Conservation (phyloP, 768 basidiomycete species). For the Agaricus sinodeliciosus region DNA sequence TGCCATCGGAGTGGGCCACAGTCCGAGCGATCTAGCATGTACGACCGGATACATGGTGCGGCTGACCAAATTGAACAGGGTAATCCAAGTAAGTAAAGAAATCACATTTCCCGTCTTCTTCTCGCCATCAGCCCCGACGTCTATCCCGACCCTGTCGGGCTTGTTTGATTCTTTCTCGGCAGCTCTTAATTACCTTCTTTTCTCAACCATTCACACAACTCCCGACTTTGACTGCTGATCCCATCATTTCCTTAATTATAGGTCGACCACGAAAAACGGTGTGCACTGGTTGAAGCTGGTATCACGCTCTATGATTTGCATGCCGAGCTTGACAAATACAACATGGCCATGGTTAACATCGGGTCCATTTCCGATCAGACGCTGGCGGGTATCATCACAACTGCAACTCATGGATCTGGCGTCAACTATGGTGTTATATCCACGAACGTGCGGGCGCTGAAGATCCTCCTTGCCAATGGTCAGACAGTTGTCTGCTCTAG, state of each 20-base stretch:
- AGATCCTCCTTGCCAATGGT: constrained; percentile 73
- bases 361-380: constrained; percentile 98
- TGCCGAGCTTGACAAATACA: constrained; percentile 49
- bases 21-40: constrained; percentile 90
- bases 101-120: constrained; percentile 5
- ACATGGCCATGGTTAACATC: constrained; percentile 84
- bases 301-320: constrained; percentile 76
- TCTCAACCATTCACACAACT: background rate
- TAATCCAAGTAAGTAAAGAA: constrained; percentile 62
- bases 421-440: constrained; percentile 75
- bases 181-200: constrained; percentile 3
- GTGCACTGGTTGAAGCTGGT: constrained; percentile 70
- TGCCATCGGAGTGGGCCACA: constrained; percentile 87
- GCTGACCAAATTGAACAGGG: constrained; percentile 61
- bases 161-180: background rate
- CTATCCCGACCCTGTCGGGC: background rate
- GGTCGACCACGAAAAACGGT: constrained; percentile 64
- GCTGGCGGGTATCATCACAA: constrained; percentile 86
- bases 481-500: constrained; percentile 62
- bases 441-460: constrained; percentile 68
- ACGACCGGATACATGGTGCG: constrained; percentile 83
- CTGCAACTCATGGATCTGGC: constrained; percentile 94
- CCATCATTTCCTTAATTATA: constrained; percentile 23
- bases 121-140: background rate
- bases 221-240: background rate